phyloP scores from a whole-genome alignment of 1,284 basidiomycete genomes.

The Ganoderma multipileum region DNA sequence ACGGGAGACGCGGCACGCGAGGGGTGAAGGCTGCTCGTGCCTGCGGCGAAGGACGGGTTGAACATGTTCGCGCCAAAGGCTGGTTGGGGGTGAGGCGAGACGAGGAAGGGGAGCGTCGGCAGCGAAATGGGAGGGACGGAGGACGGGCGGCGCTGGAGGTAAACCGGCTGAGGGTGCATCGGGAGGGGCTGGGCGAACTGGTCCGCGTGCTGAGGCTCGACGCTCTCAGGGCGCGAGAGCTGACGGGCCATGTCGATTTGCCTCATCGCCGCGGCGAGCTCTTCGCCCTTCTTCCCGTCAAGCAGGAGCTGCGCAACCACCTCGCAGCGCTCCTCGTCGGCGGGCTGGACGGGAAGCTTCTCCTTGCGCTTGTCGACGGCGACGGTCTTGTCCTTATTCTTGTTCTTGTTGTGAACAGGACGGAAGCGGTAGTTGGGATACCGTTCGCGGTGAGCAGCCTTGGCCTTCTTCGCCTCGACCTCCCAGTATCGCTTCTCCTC shows the following conservation, averaged over 20 bases:
- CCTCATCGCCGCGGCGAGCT: constrained; percentile 69
- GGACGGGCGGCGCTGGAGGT: constrained; percentile 62
- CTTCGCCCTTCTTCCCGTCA: constrained; percentile 52
- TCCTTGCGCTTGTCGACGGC: constrained; percentile 31
- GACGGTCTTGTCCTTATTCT: constrained; percentile 46
- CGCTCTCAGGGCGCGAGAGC: constrained; percentile 33
- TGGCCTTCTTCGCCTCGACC: constrained; percentile 66
- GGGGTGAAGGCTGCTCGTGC: constrained; percentile 37
- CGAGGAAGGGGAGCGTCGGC: constrained; percentile 48
- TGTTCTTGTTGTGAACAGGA: constrained; percentile 69
- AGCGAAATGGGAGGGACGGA: constrained; percentile 65
- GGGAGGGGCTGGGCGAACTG: constrained; percentile 15
- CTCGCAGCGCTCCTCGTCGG: constrained; percentile 51
- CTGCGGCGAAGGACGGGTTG: constrained; percentile 25
- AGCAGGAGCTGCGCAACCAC: constrained; percentile 63
- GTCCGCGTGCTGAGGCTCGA: constrained; percentile 25
- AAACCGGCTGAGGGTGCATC: constrained; percentile 31
- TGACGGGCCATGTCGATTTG: constrained; percentile 51
- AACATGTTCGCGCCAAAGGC: constrained; percentile 20
- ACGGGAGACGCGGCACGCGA: constrained; percentile 53
- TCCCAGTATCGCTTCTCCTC: constrained; percentile 77
- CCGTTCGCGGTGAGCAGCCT: constrained; percentile 65
- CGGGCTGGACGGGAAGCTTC: constrained; percentile 42
- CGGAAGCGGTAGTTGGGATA: constrained; percentile 78
- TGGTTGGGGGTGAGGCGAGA: constrained; percentile 24